Percentiles rank a stretch among this genome's conserved stretches.
phyloP scores from a whole-genome alignment of 148 eudicot species.

The Heliamphora exappendiculata region DNA sequence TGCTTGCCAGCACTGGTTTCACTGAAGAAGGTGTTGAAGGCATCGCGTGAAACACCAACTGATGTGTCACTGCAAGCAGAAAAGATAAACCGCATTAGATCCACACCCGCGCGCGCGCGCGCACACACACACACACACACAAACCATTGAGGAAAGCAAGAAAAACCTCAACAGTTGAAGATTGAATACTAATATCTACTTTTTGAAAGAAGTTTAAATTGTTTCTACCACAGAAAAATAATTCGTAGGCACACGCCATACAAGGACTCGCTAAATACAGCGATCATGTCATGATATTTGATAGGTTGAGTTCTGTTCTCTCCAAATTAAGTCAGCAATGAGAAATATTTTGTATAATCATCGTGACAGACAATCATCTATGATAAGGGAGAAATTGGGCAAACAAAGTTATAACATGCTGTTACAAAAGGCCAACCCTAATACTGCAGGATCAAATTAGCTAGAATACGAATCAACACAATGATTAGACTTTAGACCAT shows the following conservation, averaged over 20 bases:
- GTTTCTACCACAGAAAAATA: not conserved
- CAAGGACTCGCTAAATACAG: not conserved
- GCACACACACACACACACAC: too few species aligned
- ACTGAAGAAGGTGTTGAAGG: slow-evolving; percentile 35
- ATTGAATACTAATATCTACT: not conserved
- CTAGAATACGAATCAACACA: not conserved
- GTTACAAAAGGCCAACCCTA: not conserved
- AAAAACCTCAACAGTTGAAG: not conserved
- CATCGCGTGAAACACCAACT: slow-evolving; percentile 20
- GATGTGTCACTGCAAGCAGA: slow-evolving; percentile 23
- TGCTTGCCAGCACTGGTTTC: slow-evolving; percentile 31
- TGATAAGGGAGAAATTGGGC: not conserved
- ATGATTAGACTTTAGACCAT: not conserved
- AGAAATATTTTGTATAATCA: not conserved
- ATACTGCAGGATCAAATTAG: not conserved
- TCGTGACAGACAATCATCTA: not conserved
- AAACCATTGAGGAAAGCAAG: too few species aligned
- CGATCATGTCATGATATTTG: not conserved
- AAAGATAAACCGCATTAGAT: not conserved
- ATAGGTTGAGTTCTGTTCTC: not conserved
- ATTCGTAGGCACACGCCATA: not conserved
- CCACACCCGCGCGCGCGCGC: too few species aligned
- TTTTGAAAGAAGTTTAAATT: not conserved
- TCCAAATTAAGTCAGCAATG: not conserved
- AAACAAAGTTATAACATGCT: not conserved